Evolutionary conservation across 2,329 filamentous ascomycete genomes (phyloP).

Genomic region (Hirsutella thompsonii): DNA sequence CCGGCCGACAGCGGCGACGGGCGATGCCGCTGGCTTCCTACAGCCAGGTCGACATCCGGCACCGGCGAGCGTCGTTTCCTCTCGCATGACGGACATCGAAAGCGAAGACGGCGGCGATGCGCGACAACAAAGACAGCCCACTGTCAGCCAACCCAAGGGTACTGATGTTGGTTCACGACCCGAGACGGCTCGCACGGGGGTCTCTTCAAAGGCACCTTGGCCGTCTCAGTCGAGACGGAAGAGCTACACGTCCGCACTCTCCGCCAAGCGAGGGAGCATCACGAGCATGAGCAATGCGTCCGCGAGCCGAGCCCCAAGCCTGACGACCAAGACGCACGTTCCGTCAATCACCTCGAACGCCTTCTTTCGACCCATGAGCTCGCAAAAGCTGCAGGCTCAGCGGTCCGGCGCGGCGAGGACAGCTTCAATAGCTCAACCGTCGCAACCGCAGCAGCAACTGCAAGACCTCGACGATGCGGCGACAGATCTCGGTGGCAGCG

Average conservation of each 20-base stretch:
- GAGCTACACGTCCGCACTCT: slow-evolving; percentile 25
- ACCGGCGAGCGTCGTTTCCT: slow-evolving; percentile 55
- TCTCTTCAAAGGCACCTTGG: slow-evolving; percentile 31
- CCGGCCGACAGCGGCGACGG: slow-evolving; percentile 17
- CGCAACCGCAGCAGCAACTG: slow-evolving; percentile 11
- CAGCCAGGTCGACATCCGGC: slow-evolving; percentile 22
- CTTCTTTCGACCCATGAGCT: slow-evolving; percentile 95
- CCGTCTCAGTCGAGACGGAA: slow-evolving; percentile 44
- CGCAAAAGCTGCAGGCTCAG: slow-evolving; percentile 85
- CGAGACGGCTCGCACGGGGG: slow-evolving; percentile 38
- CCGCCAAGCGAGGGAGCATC: slow-evolving; percentile 30
- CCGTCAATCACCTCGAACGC: slow-evolving; percentile 79
- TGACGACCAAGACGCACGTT: slow-evolving; percentile 73
- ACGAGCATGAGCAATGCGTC: slow-evolving; percentile 34
- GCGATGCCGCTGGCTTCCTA: slow-evolving; percentile 20
- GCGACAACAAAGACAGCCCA: slow-evolving; percentile 15
- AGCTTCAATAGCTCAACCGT: slow-evolving; percentile 24
- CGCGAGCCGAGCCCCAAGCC: slow-evolving; percentile 39
- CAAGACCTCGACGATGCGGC: slow-evolving; percentile 24
- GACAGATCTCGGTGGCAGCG: slow-evolving; percentile 29
- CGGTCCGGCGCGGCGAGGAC: slow-evolving; percentile 45
- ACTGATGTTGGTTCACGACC: slow-evolving; percentile 37
- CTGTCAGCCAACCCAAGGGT: slow-evolving; percentile 18
- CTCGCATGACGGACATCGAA: slow-evolving; percentile 54
- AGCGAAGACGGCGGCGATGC: slow-evolving; percentile 40